Evolutionary conservation across 345 rosid genomes (phyloP).

Genomic region (Hevea brasiliensis): DNA sequence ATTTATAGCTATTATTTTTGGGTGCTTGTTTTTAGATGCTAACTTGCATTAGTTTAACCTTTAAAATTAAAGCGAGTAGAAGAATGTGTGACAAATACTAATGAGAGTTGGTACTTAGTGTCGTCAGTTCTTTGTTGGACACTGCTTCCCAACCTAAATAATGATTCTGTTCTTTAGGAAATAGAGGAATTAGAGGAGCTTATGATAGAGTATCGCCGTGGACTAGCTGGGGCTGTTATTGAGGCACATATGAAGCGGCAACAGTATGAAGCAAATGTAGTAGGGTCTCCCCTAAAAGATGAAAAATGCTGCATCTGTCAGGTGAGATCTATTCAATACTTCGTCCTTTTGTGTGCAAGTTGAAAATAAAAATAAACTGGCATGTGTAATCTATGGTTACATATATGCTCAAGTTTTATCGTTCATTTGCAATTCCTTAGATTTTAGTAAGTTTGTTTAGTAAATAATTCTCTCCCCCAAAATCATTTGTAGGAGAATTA

Average conservation of each 20-base stretch:
- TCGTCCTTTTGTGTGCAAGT: no score
- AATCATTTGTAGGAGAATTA: conserved; percentile 34
- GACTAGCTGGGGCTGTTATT: conserved; percentile 32
- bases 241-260: conserved; percentile 11
- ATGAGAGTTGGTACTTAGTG: background rate
- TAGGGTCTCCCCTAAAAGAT: no score
- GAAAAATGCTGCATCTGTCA: conserved; percentile 50
- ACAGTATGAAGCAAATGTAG: conserved; percentile 14
- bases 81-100: background rate
- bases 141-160: no score
- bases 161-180: conserved; percentile 22
- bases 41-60: background rate
- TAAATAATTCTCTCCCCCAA: no score
- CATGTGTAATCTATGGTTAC: no score
- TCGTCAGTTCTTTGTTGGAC: background rate
- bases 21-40: background rate
- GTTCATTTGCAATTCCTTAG: no score
- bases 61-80: background rate
- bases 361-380: no score
- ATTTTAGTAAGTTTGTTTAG: no score
- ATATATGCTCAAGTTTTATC: no score
- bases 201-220: conserved; percentile 25
- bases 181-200: conserved; percentile 32
- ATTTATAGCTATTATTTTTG: background rate
- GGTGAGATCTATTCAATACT: conserved; percentile 25